Conservation (phyloP, 768 basidiomycete species). For the Lepiota venenata region DNA sequence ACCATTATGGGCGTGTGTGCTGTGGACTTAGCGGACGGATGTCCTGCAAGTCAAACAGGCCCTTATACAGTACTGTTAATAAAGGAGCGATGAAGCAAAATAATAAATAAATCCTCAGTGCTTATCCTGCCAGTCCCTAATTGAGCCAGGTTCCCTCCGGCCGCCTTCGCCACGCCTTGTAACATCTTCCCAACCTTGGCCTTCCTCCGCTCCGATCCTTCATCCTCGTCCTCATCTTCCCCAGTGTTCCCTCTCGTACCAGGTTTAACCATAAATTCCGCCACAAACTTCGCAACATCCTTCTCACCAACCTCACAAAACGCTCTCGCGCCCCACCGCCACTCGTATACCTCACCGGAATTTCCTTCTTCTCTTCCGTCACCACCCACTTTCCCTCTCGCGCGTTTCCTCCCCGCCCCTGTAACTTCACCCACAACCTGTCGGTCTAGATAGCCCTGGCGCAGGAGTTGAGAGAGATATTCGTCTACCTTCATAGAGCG, state of each 20-base stretch:
- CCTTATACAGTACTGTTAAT: too few relatives aligned
- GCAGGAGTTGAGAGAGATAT: slow-evolving; percentile 60
- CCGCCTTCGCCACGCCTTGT: slow-evolving; percentile 59
- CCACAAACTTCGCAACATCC: slow-evolving; percentile 70
- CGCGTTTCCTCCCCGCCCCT: slow-evolving; percentile 53
- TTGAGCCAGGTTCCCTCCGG: slow-evolving; percentile 50
- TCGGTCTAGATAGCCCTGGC: slow-evolving; percentile 80
- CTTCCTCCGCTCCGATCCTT: slow-evolving; percentile 21
- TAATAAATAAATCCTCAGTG: slow-evolving; percentile 11
- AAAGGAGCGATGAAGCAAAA: too few relatives aligned
- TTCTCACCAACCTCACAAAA: slow-evolving; percentile 82
- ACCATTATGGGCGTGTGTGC: too few relatives aligned
- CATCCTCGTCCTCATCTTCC: slow-evolving; percentile 33
- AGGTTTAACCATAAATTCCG: slow-evolving; percentile 67
- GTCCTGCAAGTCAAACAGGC: too few relatives aligned
- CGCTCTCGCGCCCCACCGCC: slow-evolving; percentile 85
- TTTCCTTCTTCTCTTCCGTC: slow-evolving; percentile 24
- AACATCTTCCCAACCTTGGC: slow-evolving; percentile 43
- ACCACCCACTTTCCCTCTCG: slow-evolving; percentile 34
- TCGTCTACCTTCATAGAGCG: slow-evolving; percentile 55
- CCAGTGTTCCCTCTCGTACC: slow-evolving; percentile 25
- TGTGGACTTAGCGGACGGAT: too few relatives aligned
- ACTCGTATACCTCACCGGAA: slow-evolving; percentile 48
- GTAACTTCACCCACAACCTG: slow-evolving; percentile 45
- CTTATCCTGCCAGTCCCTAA: slow-evolving; percentile 18